Conservation (phyloP, 192 early-diverging fungal genomes). For the Tieghemiomyces parasiticus region DNA sequence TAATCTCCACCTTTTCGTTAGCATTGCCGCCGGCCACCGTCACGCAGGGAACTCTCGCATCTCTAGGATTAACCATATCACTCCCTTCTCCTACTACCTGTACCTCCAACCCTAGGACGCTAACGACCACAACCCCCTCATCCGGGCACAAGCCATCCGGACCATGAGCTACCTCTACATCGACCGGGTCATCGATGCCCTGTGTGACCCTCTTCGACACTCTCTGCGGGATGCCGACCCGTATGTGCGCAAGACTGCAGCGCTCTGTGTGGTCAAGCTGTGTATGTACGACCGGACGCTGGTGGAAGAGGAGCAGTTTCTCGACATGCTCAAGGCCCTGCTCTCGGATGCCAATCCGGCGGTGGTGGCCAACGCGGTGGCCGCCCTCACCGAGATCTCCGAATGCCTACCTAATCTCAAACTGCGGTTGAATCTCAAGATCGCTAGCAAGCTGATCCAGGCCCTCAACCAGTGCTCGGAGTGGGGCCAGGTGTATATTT, state of each 20-base stretch:
- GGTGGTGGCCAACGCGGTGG: slow-evolving; percentile 92
- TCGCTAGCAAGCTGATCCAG: slow-evolving; percentile 82
- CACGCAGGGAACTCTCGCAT: too few relatives aligned
- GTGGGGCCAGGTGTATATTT: slow-evolving; percentile 93
- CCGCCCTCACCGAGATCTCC: slow-evolving; percentile 86
- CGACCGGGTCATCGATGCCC: slow-evolving; percentile 71
- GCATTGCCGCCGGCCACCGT: too few relatives aligned
- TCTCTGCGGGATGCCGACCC: slow-evolving; percentile 79
- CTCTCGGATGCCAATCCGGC: slow-evolving; percentile 83
- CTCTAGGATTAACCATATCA: too few relatives aligned
- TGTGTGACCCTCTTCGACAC: slow-evolving; percentile 73
- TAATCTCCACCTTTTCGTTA: too few relatives aligned
- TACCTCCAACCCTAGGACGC: slow-evolving; percentile 43
- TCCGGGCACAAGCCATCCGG: slow-evolving; percentile 87
- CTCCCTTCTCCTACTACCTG: too few relatives aligned
- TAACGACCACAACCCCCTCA: slow-evolving; percentile 83
- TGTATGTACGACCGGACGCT: slow-evolving; percentile 75
- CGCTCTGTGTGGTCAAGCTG: slow-evolving; percentile 86
- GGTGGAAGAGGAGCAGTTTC: slow-evolving; percentile 74
- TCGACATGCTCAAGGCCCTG: slow-evolving; percentile 79
- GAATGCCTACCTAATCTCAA: slow-evolving; percentile 75
- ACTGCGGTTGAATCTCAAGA: slow-evolving; percentile 66
- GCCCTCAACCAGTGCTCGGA: slow-evolving; percentile 95
- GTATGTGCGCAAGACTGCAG: slow-evolving; percentile 93
- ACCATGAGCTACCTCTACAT: slow-evolving; percentile 97